Evolutionary conservation across 768 basidiomycete genomes (phyloP), one percentile per base, ranked within the genome.

Genomic region (Collybiopsis confluens): DNA sequence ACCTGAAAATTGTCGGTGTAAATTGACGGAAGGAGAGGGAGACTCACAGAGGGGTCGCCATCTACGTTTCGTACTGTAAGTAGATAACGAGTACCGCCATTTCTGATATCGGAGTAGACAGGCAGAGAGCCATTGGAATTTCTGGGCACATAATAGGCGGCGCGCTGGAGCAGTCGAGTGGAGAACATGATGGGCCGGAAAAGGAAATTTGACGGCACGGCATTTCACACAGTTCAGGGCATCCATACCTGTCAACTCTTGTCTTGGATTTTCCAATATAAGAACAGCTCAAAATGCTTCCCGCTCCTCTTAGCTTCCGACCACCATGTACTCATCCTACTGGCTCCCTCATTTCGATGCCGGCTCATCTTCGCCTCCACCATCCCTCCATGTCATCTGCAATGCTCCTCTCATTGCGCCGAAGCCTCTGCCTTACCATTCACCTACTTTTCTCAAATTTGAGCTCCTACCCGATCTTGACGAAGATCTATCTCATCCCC

Each of bases 21-120:
- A 46, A 26, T 36, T 45, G 52, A 36, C n/a, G 37, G 38, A 27
- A 28, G 47, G 41, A 53, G 24, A n/a, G 18, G 28, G 33, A 54
- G 23, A 28, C 3, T 3, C 26, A 46, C 24, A 50, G 54, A n/a
- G 56, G 51, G 47, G 72, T 80, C 75, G 18, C 89, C 90, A 54
- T 89, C 76, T 8, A 92, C 72, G 67, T 90, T 86, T 49, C 83
- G 79, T 54, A 92, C 74, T 42, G 78, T 73, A 41, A 86, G 67
- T 33, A 79, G 70, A 56, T 81, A 70, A 52, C 81, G 79, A 3
- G 82, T 78, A 55, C 85, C 79, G 27, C 69, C 80, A 64, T 86
- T 88, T 57, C 85, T 82, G 42, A 88, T 64, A 64, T 90, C 86
- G 26, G 85, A 79, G 66, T 90, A 90, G 23, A 92, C 86, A 41